phyloP scores from a whole-genome alignment of 2,329 filamentous ascomycete genomes.

The Colletotrichum siamense region DNA sequence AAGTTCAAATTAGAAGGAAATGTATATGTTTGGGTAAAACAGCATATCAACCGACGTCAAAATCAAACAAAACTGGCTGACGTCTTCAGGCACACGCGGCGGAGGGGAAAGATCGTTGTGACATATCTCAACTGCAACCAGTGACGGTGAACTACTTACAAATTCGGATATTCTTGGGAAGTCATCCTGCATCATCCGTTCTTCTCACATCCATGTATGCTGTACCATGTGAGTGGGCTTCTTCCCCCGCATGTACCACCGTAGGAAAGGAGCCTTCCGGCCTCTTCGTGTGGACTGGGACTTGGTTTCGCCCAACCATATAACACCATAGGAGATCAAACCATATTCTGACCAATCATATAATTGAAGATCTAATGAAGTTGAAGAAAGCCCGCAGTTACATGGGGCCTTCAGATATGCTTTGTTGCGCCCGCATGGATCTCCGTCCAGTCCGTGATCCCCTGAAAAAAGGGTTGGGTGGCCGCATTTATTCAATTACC shows the following conservation, averaged over 20 bases:
- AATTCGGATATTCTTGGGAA: background rate
- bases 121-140: background rate
- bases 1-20: background rate
- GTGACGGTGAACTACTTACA: background rate
- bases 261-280: background rate
- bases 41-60: background rate
- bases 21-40: background rate
- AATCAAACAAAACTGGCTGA: background rate
- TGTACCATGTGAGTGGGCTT: background rate
- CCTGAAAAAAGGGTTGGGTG: background rate
- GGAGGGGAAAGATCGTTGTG: background rate
- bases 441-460: background rate
- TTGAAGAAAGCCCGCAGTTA: background rate
- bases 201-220: background rate
- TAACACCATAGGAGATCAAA: background rate
- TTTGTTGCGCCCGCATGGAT: background rate
- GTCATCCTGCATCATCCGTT: background rate
- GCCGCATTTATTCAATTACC: background rate
- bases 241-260: background rate
- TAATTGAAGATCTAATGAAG: background rate
- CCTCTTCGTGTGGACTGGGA: background rate
- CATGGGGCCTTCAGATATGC: background rate
- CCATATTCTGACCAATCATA: background rate
- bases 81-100: background rate
- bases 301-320: background rate